Evolutionary conservation across 176 grass and related monocot genomes (phyloP).

Genomic region (Oryza glumipatula): DNA sequence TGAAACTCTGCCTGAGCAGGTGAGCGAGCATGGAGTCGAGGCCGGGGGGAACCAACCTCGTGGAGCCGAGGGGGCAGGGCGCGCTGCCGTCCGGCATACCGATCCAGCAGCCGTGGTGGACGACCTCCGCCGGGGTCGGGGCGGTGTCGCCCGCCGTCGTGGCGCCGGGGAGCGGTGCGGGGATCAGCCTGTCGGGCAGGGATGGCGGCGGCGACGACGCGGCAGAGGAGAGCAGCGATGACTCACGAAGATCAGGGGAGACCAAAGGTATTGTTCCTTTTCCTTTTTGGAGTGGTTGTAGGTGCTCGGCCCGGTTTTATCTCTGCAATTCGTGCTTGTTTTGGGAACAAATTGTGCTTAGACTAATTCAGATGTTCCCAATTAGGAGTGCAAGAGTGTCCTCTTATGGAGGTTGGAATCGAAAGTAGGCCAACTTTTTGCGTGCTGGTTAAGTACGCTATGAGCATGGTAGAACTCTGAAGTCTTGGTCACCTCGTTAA

Average conservation of each 20-base stretch:
- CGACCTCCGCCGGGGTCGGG: constrained; percentile 31
- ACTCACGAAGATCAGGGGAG: constrained; percentile 49
- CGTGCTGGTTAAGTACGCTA: not conserved
- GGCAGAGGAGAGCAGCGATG: constrained; percentile 49
- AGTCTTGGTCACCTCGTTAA: not conserved
- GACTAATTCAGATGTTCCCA: not conserved
- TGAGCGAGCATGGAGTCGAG: constrained; percentile 34
- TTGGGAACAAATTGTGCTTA: constrained; percentile 21
- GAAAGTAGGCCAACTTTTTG: not conserved
- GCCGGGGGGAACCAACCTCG: constrained; percentile 44
- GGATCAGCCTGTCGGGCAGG: constrained; percentile 39
- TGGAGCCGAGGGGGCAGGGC: constrained; percentile 40
- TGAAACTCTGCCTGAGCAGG: constrained; percentile 39
- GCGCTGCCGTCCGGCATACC: constrained; percentile 42
- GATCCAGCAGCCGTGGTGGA: constrained; percentile 67
- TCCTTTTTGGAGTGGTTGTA: not conserved
- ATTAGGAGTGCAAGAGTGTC: not conserved
- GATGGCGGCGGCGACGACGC: constrained; percentile 10
- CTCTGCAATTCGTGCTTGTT: constrained; percentile 28
- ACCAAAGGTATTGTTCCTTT: constrained; percentile 49
- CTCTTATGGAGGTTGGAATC: constrained; percentile 6
- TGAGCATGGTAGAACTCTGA: not conserved
- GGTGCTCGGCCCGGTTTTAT: not conserved
- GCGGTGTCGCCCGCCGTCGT: constrained; percentile 60
- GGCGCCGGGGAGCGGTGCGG: constrained; percentile 31